A percentile compares a stretch with the other conserved stretches of the same genome.
These are phyloP conservation scores for Melampsora abietis-canadensis DNA, from an alignment of 1,284 basidiomycete genomes.

Conservation along the genomic window DNA sequence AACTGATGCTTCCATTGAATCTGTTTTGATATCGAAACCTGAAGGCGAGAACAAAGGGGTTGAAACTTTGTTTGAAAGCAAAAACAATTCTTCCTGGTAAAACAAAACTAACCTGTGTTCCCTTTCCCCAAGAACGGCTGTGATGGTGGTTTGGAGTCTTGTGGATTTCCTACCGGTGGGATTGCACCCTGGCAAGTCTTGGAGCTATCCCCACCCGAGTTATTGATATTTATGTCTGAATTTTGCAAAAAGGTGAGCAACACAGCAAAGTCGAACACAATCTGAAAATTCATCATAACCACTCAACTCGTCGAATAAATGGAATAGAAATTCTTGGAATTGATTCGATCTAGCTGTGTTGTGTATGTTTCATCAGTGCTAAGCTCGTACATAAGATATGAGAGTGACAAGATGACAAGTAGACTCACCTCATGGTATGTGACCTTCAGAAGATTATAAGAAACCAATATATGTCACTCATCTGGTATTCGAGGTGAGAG, in stretches of 20 bases:
- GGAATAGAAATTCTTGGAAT: conserved; percentile 30
- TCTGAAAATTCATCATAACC: neutral
- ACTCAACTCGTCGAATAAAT: conserved; percentile 28
- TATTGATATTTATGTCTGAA: neutral
- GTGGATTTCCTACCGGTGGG: conserved; percentile 5
- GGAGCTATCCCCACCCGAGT: neutral
- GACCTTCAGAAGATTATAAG: conserved; percentile 9
- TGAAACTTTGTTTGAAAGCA: neutral
- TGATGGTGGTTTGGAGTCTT: conserved; percentile 20
- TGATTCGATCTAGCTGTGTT: conserved; percentile 37
- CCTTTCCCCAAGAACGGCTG: conserved; percentile 35
- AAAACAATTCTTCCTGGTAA: neutral
- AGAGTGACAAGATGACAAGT: neutral
- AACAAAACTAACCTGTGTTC: conserved; percentile 9
- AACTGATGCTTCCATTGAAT: neutral
- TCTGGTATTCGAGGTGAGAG: neutral
- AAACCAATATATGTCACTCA: neutral
- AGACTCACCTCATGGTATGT: conserved; percentile 33
- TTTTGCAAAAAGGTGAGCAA: neutral
- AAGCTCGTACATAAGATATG: neutral
- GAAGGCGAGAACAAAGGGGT: neutral
- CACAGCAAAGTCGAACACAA: neutral
- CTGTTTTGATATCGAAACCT: neutral
- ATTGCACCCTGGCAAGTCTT: conserved; percentile 8
- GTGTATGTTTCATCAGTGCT: neutral